These are phyloP conservation scores for Globisporangium takayamanum DNA, from an alignment of 352 stramenopile genomes.

Conservation along the genomic window DNA sequence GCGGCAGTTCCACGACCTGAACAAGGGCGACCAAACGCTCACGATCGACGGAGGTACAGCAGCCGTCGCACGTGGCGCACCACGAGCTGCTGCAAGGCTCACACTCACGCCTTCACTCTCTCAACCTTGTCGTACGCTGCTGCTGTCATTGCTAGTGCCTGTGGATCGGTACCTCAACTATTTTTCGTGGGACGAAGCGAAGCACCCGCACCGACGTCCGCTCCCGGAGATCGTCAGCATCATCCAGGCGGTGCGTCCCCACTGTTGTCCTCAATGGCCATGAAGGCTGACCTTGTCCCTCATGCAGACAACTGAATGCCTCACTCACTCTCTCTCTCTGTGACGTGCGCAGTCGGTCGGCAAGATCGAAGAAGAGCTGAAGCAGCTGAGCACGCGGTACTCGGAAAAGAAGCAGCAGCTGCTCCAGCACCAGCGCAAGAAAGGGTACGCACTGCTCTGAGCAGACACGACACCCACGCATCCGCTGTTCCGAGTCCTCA, in stretches of 20 bases:
- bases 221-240: constrained; percentile 94
- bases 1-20: constrained; percentile 93
- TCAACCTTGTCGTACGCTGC: background rate
- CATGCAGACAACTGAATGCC: background rate
- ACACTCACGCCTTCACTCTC: background rate
- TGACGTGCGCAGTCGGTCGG: constrained; percentile 56
- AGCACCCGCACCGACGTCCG: constrained; percentile 94
- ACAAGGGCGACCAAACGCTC: constrained; percentile 77
- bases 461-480: background rate
- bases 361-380: constrained; percentile 97
- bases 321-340: background rate
- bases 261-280: background rate
- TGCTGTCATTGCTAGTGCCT: constrained; percentile 47
- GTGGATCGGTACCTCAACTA: constrained; percentile 94
- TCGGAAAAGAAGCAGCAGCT: constrained; percentile 91
- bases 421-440: constrained; percentile 90
- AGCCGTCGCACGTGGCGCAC: background rate
- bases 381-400: constrained; percentile 91
- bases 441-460: constrained; percentile 40
- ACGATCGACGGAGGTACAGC: constrained; percentile 73
- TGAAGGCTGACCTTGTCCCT: background rate
- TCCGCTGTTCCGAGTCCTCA: background rate
- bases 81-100: too few relatives aligned
- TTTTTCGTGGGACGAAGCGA: constrained; percentile 98
- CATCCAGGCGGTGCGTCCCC: constrained; percentile 81